These are phyloP conservation scores for Fusarium aywerte DNA, from an alignment of 2,329 filamentous ascomycete genomes.

Conservation along the genomic window DNA sequence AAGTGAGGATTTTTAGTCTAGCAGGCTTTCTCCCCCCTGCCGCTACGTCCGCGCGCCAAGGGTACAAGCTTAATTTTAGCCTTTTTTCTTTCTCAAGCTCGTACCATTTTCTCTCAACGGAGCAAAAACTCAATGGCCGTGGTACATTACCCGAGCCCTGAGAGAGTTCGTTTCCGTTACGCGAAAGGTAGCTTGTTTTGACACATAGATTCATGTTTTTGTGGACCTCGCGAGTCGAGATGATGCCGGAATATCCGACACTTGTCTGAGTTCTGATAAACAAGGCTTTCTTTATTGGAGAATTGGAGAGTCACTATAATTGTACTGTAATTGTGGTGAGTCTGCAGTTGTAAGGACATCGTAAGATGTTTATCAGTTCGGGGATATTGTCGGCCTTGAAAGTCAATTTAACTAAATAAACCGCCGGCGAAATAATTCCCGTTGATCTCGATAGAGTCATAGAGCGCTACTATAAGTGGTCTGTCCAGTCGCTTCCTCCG, in stretches of 20 bases:
- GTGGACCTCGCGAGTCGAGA: slow-evolving; percentile 26
- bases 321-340: slow-evolving; percentile 1
- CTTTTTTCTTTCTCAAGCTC: background rate
- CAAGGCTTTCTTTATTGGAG: slow-evolving; percentile 6
- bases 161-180: slow-evolving; percentile 27
- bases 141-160: background rate
- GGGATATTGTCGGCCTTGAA: slow-evolving; percentile 1
- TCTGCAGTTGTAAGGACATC: background rate
- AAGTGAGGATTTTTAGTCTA: slow-evolving; percentile 5
- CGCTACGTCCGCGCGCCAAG: slow-evolving; percentile 18
- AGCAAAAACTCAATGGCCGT: background rate
- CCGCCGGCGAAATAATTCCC: background rate
- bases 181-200: slow-evolving; percentile 35
- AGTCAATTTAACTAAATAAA: background rate
- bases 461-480: background rate
- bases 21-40: background rate
- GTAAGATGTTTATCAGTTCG: slow-evolving; percentile 17
- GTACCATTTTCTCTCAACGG: background rate
- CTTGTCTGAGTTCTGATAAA: slow-evolving; percentile 18
- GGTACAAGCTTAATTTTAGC: slow-evolving; percentile 17
- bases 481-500: background rate
- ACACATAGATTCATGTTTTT: slow-evolving; percentile 26
- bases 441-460: background rate
- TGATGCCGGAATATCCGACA: slow-evolving; percentile 19
- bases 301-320: background rate